These are phyloP conservation scores for Pichia kluyveri DNA, from an alignment of 805 yeast genomes.

Conservation along the genomic window DNA sequence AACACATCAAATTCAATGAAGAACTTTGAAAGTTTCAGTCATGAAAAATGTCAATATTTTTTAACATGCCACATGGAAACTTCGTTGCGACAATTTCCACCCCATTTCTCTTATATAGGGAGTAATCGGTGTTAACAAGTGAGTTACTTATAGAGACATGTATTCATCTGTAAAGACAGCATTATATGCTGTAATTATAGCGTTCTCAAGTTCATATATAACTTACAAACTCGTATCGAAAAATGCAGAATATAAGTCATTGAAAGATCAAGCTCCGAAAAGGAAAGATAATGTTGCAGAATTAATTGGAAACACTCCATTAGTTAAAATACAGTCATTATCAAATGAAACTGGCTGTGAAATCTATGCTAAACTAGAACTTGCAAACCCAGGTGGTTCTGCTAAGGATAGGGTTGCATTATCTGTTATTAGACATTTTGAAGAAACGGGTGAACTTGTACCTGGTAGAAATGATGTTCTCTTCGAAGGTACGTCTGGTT, in stretches of 20 bases:
- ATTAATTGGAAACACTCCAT: conserved; percentile 84
- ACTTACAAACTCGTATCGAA: neutral
- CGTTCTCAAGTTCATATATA: conserved; percentile 1
- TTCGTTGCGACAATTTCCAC: too few species aligned
- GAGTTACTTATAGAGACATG: too few species aligned
- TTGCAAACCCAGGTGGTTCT: conserved; percentile 87
- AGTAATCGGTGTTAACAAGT: too few species aligned
- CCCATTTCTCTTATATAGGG: too few species aligned
- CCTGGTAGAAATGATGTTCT: conserved; percentile 64
- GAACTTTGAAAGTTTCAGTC: too few species aligned
- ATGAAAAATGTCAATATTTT: too few species aligned
- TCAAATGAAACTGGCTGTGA: conserved; percentile 69
- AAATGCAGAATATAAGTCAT: neutral
- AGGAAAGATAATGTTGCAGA: conserved; percentile 29
- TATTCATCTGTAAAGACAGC: too few species aligned
- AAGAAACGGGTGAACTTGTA: conserved; percentile 43
- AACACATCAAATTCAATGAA: too few species aligned
- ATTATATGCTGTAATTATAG: too few species aligned
- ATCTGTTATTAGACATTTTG: conserved; percentile 69
- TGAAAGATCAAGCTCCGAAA: conserved; percentile 2
- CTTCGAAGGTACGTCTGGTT: conserved; percentile 94
- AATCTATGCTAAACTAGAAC: conserved; percentile 79
- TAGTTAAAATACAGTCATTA: conserved; percentile 64
- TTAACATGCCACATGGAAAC: too few species aligned
- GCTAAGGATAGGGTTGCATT: conserved; percentile 93